A percentile compares a stretch with the other conserved stretches of the same genome.
These are phyloP conservation scores for Cutaneotrichosporon arboriforme DNA, from an alignment of 1,284 basidiomycete species.

Conservation along the genomic window DNA sequence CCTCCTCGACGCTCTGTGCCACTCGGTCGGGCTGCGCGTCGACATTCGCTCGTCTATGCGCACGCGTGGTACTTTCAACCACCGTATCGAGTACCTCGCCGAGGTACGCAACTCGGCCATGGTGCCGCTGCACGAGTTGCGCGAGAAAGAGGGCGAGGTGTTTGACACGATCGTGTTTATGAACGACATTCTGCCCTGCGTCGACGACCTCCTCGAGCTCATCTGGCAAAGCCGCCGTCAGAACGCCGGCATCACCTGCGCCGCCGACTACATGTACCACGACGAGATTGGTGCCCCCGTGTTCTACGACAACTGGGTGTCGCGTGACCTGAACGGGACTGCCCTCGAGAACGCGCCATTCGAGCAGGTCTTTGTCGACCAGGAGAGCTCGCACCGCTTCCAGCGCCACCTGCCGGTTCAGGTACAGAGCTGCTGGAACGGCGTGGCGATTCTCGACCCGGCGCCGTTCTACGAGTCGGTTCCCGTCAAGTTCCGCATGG, in stretches of 20 bases:
- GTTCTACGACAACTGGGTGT: slow-evolving; percentile 98
- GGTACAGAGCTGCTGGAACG: slow-evolving; percentile 96
- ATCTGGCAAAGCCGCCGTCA: slow-evolving; percentile 86
- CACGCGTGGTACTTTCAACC: slow-evolving; percentile 90
- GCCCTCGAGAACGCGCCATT: slow-evolving; percentile 94
- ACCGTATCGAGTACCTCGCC: slow-evolving; percentile 95
- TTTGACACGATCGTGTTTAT: slow-evolving; percentile 95
- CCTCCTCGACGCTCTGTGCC: slow-evolving; percentile 84
- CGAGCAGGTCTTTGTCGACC: slow-evolving; percentile 82
- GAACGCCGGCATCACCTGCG: slow-evolving; percentile 93
- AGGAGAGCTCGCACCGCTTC: slow-evolving; percentile 68
- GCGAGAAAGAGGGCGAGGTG: slow-evolving; percentile 80
- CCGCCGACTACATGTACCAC: slow-evolving; percentile 96
- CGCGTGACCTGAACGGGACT: slow-evolving; percentile 92
- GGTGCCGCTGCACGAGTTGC: slow-evolving; percentile 82
- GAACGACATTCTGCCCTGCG: slow-evolving; percentile 94
- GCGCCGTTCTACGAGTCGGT: slow-evolving; percentile 84
- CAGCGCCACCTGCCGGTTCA: slow-evolving; percentile 85
- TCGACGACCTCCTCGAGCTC: slow-evolving; percentile 90
- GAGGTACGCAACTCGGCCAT: slow-evolving; percentile 94
- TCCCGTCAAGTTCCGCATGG: slow-evolving; percentile 89
- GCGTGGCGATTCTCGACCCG: slow-evolving; percentile 85
- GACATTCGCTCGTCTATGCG: slow-evolving; percentile 85
- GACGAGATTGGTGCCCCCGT: slow-evolving; percentile 84
- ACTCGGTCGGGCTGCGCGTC: slow-evolving; percentile 79